Percentiles rank a stretch among this genome's conserved stretches.
Evolutionary conservation across 257 asterid genomes (phyloP).

Genomic region (Penstemon newberryi): DNA sequence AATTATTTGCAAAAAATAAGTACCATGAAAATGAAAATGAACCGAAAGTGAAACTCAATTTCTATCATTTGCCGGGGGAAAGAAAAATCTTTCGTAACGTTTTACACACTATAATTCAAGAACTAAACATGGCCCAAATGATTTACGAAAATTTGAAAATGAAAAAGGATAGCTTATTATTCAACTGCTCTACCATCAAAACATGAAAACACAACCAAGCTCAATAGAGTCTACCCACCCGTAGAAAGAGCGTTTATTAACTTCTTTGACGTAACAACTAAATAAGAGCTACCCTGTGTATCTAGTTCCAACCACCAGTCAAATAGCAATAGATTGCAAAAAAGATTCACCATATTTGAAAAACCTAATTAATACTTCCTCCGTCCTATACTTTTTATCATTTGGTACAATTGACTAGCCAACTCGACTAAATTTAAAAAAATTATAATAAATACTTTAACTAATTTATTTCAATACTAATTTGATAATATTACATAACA

Average conservation of each 20-base stretch:
- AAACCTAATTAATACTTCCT: constrained; percentile 1
- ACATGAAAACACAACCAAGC: constrained; percentile 2
- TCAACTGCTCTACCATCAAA: not conserved
- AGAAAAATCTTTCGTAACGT: not conserved
- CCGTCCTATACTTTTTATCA: constrained; percentile 17
- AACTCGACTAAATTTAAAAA: no score
- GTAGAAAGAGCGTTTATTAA: constrained; percentile 2
- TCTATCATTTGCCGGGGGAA: not conserved
- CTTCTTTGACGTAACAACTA: constrained; percentile 10
- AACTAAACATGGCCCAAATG: no score
- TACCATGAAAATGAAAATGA: not conserved
- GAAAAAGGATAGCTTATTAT: not conserved
- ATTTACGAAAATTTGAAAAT: not conserved
- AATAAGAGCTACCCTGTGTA: constrained; percentile 10
- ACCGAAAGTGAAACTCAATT: no score
- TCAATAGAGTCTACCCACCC: constrained; percentile 9
- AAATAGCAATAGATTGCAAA: not conserved
- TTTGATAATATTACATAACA: no score
- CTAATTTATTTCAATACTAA: no score
- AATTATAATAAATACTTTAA: no score
- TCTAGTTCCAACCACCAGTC: constrained; percentile 18
- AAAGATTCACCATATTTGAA: not conserved
- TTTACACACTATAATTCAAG: no score
- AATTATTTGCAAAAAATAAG: constrained; percentile 11
- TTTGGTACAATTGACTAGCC: not conserved